phyloP scores from a whole-genome alignment of 106 monocot species.

The Acanthochlamys bracteata region DNA sequence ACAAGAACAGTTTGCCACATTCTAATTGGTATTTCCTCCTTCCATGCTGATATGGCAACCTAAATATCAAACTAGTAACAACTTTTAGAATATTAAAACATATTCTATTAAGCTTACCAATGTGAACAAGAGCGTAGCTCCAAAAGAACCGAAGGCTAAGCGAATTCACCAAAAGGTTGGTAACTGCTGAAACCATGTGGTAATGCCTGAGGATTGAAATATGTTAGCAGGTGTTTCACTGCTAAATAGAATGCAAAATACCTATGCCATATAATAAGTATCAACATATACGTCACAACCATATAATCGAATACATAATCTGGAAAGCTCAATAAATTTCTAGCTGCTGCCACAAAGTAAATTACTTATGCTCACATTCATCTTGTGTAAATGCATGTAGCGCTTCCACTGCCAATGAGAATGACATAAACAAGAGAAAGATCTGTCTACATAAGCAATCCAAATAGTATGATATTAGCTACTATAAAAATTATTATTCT shows the following conservation, averaged over 20 bases:
- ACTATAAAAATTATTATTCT: neutral
- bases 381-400: slow-evolving; percentile 98
- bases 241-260: neutral
- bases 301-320: neutral
- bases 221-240: neutral
- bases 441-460: slow-evolving; percentile 72
- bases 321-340: neutral
- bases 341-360: neutral
- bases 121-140: slow-evolving; percentile 81
- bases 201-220: slow-evolving; percentile 61
- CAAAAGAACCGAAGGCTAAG: slow-evolving; percentile 98
- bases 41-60: too few species aligned
- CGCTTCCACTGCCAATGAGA: slow-evolving; percentile 98
- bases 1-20: too few species aligned
- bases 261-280: too few species aligned
- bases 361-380: slow-evolving; percentile 98
- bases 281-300: too few species aligned
- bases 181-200: slow-evolving; percentile 85
- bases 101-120: slow-evolving; percentile 29
- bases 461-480: neutral
- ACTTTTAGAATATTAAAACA: too few species aligned
- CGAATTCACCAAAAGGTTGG: slow-evolving; percentile 94
- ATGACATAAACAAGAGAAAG: slow-evolving; percentile 95
- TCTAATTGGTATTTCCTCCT: too few species aligned
- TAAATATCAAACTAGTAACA: too few species aligned